Conservation (phyloP, 768 basidiomycete species). For the Phaeolepiota aurea region DNA sequence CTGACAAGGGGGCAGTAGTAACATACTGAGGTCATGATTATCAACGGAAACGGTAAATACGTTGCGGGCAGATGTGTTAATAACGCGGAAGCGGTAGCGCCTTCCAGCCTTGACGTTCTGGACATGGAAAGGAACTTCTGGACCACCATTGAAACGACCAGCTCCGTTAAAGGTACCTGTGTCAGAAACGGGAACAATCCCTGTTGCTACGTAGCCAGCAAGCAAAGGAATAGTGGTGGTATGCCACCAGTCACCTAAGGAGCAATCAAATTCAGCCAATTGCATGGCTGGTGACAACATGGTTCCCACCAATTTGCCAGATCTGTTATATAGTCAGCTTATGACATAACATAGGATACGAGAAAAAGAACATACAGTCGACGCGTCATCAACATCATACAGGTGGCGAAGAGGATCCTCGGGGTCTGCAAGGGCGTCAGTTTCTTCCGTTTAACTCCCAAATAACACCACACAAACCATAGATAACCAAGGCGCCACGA, state of each 20-base stretch:
- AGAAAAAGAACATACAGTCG: constrained; percentile 4
- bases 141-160: constrained; percentile 31
- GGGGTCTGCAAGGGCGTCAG: constrained; percentile 13
- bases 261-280: too few relatives aligned
- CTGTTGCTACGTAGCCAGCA: constrained; percentile 13
- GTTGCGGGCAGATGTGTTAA: constrained; percentile 34
- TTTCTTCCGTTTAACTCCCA: neutral
- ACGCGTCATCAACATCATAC: constrained; percentile 40
- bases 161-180: constrained; percentile 36
- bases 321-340: neutral
- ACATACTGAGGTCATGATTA: constrained; percentile 8
- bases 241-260: constrained; percentile 36
- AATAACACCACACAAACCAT: constrained; percentile 13
- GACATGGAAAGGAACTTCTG: constrained; percentile 24
- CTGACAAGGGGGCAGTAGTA: neutral
- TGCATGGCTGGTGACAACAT: too few relatives aligned
- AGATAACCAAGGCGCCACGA: constrained; percentile 24
- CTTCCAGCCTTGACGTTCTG: constrained; percentile 24
- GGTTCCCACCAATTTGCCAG: constrained; percentile 3
- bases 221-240: constrained; percentile 15
- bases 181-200: constrained; percentile 21
- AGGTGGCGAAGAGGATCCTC: constrained; percentile 28
- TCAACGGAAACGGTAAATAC: constrained; percentile 23
- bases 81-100: constrained; percentile 41
- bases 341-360: neutral